phyloP scores from a whole-genome alignment of 805 yeast genomes.

The Wickerhamiella azyma region DNA sequence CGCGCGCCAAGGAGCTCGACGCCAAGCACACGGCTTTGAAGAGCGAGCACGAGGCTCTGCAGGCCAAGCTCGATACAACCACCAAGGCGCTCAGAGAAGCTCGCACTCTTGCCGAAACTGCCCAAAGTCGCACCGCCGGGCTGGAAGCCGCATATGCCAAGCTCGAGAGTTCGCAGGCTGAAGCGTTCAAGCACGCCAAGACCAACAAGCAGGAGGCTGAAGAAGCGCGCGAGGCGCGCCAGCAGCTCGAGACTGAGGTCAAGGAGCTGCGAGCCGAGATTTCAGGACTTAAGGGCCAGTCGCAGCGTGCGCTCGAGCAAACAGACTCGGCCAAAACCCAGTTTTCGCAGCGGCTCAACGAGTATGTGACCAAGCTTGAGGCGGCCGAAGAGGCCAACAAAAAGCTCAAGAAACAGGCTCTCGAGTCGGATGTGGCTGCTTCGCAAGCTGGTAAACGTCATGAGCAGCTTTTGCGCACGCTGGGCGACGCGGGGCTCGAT shows the following conservation, averaged over 20 bases:
- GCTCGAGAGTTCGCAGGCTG: slow-evolving; percentile 9
- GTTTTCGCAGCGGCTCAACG: background rate
- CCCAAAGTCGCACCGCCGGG: slow-evolving; percentile 17
- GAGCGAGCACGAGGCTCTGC: background rate
- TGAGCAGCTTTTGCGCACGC: slow-evolving; percentile 2
- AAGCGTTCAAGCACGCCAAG: slow-evolving; percentile 3
- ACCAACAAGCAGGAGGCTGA: slow-evolving; percentile 4
- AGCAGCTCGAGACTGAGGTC: slow-evolving; percentile 1
- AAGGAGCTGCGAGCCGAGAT: background rate
- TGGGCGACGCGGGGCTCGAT: background rate
- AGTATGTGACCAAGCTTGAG: slow-evolving; percentile 2
- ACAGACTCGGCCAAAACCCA: background rate
- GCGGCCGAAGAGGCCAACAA: slow-evolving; percentile 6
- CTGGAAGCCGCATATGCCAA: too few species aligned
- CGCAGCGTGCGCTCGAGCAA: background rate
- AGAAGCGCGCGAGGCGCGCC: background rate
- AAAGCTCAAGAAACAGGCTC: slow-evolving; percentile 3
- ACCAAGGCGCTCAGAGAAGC: slow-evolving; percentile 30
- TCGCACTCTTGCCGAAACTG: slow-evolving; percentile 23
- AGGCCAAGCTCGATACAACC: slow-evolving; percentile 27
- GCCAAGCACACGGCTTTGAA: background rate
- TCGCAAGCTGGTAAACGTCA: slow-evolving; percentile 2
- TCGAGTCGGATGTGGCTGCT: background rate
- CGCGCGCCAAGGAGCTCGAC: background rate
- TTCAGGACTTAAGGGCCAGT: background rate